These are phyloP conservation scores for Letharia lupina DNA, from an alignment of 495 filamentous ascomycete species.

Conservation along the genomic window DNA sequence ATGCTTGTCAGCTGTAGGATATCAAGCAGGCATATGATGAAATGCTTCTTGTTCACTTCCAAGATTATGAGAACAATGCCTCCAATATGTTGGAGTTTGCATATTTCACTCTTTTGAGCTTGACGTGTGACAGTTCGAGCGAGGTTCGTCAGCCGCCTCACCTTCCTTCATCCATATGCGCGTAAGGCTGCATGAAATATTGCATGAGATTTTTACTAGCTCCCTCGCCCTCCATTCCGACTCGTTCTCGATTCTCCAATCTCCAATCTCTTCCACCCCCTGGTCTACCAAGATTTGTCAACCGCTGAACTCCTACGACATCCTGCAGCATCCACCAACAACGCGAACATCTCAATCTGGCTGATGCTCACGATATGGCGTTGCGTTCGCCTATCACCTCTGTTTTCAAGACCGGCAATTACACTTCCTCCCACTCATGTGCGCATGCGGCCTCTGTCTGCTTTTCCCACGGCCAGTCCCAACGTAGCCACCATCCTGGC, in stretches of 20 bases:
- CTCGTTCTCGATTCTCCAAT: background rate
- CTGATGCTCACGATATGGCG: slow-evolving; percentile 20
- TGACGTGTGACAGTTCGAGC: background rate
- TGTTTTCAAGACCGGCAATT: background rate
- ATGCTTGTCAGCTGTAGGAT: background rate
- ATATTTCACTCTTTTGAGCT: background rate
- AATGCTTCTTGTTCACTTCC: no score
- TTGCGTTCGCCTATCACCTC: background rate
- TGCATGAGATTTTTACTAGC: background rate
- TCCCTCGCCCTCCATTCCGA: background rate
- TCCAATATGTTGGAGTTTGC: no score
- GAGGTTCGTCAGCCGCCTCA: background rate
- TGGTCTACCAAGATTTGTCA: background rate
- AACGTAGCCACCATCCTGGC: slow-evolving; percentile 21
- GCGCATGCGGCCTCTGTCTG: slow-evolving; percentile 2
- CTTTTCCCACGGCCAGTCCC: slow-evolving; percentile 13
- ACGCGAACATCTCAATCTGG: background rate
- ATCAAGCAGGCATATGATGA: background rate
- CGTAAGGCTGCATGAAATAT: slow-evolving; percentile 3
- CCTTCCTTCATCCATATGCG: background rate
- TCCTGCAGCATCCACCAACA: background rate
- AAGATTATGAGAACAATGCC: no score
- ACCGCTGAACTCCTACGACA: background rate
- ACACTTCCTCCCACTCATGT: background rate
- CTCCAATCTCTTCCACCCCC: background rate